These are phyloP conservation scores for Garcia nutans DNA, from an alignment of 345 rosid genomes.

Conservation along the genomic window DNA sequence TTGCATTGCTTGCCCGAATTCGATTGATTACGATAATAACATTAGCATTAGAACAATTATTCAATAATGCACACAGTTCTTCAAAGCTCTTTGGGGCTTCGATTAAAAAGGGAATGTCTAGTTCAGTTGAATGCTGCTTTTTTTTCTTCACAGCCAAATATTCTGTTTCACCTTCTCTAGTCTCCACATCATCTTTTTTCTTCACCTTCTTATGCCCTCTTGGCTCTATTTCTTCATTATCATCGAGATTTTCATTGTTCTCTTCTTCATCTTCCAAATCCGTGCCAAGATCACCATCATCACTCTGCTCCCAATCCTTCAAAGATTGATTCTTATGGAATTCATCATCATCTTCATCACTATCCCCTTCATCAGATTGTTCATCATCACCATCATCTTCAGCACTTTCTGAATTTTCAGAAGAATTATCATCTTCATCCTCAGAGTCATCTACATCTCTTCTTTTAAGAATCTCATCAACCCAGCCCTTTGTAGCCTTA, in stretches of 20 bases:
- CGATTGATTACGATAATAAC: constrained; percentile 51
- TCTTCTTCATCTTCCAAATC: constrained; percentile 56
- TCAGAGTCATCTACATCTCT: constrained; percentile 50
- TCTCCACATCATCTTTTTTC: constrained; percentile 28
- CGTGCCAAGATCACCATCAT: constrained; percentile 59
- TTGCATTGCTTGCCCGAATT: constrained; percentile 63
- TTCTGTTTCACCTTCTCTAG: constrained; percentile 17
- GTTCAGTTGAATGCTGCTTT: constrained; percentile 32
- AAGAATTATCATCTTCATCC: constrained; percentile 51
- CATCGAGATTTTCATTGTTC: constrained; percentile 26
- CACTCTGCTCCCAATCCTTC: constrained; percentile 93
- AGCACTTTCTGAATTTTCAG: constrained; percentile 53
- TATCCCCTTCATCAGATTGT: constrained; percentile 47
- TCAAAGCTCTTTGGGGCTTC: constrained; percentile 73
- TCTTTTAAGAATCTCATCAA: constrained; percentile 79
- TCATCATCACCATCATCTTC: constrained; percentile 46
- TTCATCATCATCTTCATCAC: constrained; percentile 40
- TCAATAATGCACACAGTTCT: constrained; percentile 60
- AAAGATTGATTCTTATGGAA: constrained; percentile 33
- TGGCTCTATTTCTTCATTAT: constrained; percentile 29
- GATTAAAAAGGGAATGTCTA: constrained; percentile 66
- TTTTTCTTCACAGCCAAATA: constrained; percentile 25
- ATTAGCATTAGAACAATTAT: constrained; percentile 52
- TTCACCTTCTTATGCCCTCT: constrained; percentile 36
- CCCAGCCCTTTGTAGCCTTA: constrained; percentile 63